Evolutionary conservation across 2,329 filamentous ascomycete genomes (phyloP).

Genomic region (Sclerotinia borealis): DNA sequence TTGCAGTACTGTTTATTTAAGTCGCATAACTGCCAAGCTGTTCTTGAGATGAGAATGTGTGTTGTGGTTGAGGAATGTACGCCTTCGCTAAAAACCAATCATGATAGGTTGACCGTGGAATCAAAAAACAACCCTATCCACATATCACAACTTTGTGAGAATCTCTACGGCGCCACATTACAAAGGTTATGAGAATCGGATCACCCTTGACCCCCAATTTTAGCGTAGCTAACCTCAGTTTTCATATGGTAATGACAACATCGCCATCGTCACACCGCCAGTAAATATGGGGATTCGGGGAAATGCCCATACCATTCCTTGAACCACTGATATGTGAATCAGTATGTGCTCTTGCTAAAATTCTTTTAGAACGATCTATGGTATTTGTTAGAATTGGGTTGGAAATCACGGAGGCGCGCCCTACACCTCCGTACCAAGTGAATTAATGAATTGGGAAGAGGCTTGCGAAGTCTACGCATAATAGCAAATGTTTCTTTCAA

Average conservation of each 20-base stretch:
- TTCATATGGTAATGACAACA: not conserved
- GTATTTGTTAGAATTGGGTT: too few relatives aligned
- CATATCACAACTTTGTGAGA: not conserved
- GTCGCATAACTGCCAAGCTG: slow-evolving; percentile 1
- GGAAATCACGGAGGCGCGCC: too few relatives aligned
- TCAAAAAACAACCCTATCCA: not conserved
- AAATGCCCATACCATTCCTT: not conserved
- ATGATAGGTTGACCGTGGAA: not conserved
- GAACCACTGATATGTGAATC: not conserved
- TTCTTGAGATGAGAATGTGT: not conserved
- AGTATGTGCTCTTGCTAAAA: too few relatives aligned
- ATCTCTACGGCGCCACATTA: not conserved
- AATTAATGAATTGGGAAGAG: too few relatives aligned
- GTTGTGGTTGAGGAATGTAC: not conserved
- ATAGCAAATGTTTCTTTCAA: too few relatives aligned
- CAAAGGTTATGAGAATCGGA: not conserved
- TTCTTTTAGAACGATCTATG: not conserved
- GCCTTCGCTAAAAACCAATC: not conserved
- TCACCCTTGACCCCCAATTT: too few relatives aligned
- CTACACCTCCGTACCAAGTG: too few relatives aligned
- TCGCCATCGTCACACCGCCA: not conserved
- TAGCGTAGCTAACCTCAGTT: not conserved
- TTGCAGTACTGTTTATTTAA: not conserved
- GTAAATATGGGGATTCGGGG: not conserved
- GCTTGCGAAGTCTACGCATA: too few relatives aligned